Percentiles rank a stretch among this genome's conserved stretches.
Conservation (phyloP, 495 filamentous ascomycete genomes). For the Hypoxylon rickii region DNA sequence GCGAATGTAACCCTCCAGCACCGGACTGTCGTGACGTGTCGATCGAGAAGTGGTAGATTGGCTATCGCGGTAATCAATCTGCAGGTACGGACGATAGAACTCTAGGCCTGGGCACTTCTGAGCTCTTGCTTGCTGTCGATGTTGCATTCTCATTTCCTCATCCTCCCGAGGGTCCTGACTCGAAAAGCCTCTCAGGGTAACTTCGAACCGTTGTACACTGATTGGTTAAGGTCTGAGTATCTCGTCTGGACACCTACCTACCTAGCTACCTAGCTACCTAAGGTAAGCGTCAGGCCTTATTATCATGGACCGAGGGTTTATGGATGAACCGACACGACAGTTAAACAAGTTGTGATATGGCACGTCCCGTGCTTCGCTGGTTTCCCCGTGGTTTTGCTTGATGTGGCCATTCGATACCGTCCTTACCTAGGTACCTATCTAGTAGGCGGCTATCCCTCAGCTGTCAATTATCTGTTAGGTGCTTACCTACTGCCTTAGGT, state of each 20-base stretch:
- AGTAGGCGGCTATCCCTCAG: too few species aligned
- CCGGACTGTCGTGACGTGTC: constrained; percentile 29
- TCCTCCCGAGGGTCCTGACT: constrained; percentile 3
- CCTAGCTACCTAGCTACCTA: not conserved
- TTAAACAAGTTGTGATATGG: too few species aligned
- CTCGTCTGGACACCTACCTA: not conserved
- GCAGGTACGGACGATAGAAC: constrained; percentile 25
- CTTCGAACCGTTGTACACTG: not conserved
- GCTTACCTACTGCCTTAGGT: too few species aligned
- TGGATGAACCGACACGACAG: too few species aligned
- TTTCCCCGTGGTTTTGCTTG: too few species aligned
- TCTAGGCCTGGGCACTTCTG: constrained; percentile 6
- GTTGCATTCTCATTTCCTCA: constrained; percentile 12
- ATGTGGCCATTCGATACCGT: too few species aligned
- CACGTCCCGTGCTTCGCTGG: too few species aligned
- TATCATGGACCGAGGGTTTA: too few species aligned
- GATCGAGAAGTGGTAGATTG: constrained; percentile 22
- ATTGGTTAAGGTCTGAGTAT: not conserved
- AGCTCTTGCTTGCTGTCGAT: constrained; percentile 6
- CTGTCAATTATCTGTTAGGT: too few species aligned
- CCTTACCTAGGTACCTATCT: too few species aligned
- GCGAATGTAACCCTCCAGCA: constrained; percentile 26
- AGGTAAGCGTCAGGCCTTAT: too few species aligned
- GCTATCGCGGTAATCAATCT: constrained; percentile 20
- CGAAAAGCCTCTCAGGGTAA: constrained; percentile 4